Conservation (phyloP, 2,329 filamentous ascomycete species). For the Chrysosporium keratinophilum region DNA sequence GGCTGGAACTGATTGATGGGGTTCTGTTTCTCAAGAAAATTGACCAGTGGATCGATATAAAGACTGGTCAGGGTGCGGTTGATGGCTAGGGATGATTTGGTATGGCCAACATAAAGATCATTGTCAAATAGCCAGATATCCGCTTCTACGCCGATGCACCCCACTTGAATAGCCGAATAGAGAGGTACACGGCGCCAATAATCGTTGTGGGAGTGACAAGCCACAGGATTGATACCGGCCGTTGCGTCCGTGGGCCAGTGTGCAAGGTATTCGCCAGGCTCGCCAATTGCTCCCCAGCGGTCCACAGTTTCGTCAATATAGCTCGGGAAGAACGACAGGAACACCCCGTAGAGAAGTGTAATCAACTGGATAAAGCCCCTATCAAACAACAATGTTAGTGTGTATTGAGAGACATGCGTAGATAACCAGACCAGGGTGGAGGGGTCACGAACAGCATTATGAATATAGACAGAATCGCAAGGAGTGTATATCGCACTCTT, state of each 20-base stretch:
- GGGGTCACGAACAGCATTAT: slow-evolving; percentile 6
- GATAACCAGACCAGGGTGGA: background rate
- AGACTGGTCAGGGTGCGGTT: slow-evolving; percentile 42
- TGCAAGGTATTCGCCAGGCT: slow-evolving; percentile 26
- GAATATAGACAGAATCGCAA: background rate
- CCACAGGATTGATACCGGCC: slow-evolving; percentile 40
- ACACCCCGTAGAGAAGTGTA: slow-evolving; percentile 29
- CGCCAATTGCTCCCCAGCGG: slow-evolving; percentile 33
- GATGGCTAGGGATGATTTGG: slow-evolving; percentile 36
- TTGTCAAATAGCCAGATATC: slow-evolving; percentile 47
- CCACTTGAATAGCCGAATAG: slow-evolving; percentile 45
- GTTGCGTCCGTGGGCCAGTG: slow-evolving; percentile 43
- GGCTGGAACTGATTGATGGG: slow-evolving; percentile 31
- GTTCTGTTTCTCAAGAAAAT: slow-evolving; percentile 43
- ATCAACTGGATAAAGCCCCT: slow-evolving; percentile 36
- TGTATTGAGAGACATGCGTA: background rate
- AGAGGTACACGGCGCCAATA: slow-evolving; percentile 48
- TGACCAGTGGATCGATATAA: slow-evolving; percentile 44
- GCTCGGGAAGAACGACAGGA: slow-evolving; percentile 33
- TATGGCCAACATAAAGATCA: slow-evolving; percentile 49
- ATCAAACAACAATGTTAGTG: slow-evolving; percentile 1
- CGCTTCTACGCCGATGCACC: slow-evolving; percentile 48
- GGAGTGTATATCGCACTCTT: slow-evolving; percentile 4
- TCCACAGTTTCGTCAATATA: slow-evolving; percentile 30
- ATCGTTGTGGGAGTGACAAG: slow-evolving; percentile 50